Conservation (phyloP, 106 monocot species). For the Platanthera guangdongensis region DNA sequence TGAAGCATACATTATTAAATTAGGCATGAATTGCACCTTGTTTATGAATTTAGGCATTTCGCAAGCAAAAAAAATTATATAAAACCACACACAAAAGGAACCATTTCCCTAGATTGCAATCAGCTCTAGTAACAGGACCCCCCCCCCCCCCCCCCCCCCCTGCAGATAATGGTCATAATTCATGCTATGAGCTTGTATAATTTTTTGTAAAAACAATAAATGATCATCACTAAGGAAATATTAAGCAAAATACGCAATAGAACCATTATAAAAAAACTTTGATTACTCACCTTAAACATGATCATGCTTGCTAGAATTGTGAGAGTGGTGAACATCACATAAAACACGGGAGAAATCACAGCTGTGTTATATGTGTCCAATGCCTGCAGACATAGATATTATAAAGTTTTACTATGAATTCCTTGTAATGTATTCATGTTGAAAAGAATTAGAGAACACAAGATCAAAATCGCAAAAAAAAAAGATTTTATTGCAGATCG, state of each 20-base stretch:
- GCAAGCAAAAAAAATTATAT: neutral
- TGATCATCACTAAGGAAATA: neutral
- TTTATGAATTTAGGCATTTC: too few relatives aligned
- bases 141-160: too few relatives aligned
- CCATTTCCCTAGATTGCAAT: neutral
- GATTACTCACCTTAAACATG: constrained; percentile 44
- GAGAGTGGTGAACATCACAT: constrained; percentile 47
- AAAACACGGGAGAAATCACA: constrained; percentile 48
- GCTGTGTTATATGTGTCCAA: constrained; percentile 41
- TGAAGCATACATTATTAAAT: too few relatives aligned
- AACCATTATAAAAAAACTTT: neutral
- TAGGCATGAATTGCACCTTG: too few relatives aligned
- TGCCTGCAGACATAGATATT: constrained; percentile 30
- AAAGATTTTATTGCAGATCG: too few relatives aligned
- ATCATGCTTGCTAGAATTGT: constrained; percentile 56
- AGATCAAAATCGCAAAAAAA: too few relatives aligned
- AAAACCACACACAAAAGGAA: neutral
- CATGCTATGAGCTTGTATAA: too few relatives aligned
- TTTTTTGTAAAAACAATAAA: too few relatives aligned
- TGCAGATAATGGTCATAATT: too few relatives aligned
- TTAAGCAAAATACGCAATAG: neutral
- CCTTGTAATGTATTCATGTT: too few relatives aligned
- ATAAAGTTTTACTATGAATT: too few relatives aligned
- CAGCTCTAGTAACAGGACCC: neutral
- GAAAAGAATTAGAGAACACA: too few relatives aligned